Conservation (phyloP, 148 eudicot species). For the Rhododendron ovatum region DNA sequence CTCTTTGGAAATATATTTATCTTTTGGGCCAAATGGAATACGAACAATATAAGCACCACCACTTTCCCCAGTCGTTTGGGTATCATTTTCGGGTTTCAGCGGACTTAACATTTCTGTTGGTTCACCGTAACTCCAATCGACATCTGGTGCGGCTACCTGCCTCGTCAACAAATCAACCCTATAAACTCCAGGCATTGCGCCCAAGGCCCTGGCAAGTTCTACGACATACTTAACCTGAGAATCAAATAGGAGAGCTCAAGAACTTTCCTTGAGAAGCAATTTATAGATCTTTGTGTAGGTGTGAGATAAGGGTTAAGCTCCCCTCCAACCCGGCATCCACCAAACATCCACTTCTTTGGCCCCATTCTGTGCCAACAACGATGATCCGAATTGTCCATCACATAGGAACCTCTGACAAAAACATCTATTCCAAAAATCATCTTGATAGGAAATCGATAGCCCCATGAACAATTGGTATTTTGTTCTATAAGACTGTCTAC, state of each 20-base stretch:
- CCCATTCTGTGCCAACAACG: neutral
- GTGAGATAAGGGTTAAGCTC: neutral
- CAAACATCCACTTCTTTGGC: neutral
- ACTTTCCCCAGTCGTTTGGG: constrained; percentile 66
- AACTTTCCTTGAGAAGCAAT: neutral
- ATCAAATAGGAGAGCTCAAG: constrained; percentile 11
- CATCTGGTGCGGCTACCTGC: constrained; percentile 82
- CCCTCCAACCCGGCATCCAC: neutral
- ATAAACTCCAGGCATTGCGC: constrained; percentile 86
- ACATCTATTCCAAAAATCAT: neutral
- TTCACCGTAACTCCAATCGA: constrained; percentile 89
- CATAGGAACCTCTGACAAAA: neutral
- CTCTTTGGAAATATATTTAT: constrained; percentile 79
- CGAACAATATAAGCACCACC: constrained; percentile 89
- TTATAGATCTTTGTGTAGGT: neutral
- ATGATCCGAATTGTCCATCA: neutral
- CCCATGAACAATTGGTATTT: neutral
- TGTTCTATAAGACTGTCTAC: neutral
- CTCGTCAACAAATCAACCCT: constrained; percentile 89
- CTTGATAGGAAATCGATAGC: neutral
- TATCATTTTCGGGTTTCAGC: constrained; percentile 33
- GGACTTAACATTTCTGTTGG: constrained; percentile 88
- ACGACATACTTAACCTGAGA: constrained; percentile 84
- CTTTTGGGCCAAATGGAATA: constrained; percentile 84
- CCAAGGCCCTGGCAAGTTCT: constrained; percentile 89